phyloP scores from a whole-genome alignment of 1,284 basidiomycete species.

The Somion occarium region DNA sequence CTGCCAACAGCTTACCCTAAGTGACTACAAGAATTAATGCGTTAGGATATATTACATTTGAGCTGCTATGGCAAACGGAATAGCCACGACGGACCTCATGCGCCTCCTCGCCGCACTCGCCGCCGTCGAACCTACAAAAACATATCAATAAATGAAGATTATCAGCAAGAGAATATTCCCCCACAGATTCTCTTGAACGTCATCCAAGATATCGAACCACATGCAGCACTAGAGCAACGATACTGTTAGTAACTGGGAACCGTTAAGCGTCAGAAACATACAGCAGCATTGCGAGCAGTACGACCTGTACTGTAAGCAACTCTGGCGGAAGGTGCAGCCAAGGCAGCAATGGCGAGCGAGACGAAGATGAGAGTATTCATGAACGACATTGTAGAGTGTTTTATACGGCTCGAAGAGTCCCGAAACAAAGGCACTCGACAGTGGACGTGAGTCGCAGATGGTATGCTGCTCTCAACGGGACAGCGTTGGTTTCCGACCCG shows the following conservation, averaged over 20 bases:
- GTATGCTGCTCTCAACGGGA: neutral
- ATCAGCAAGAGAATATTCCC: neutral
- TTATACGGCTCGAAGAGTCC: neutral
- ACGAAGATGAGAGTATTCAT: conserved; percentile 2
- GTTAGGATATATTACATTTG: conserved; percentile 1
- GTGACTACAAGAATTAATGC: conserved; percentile 11
- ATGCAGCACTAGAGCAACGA: conserved; percentile 17
- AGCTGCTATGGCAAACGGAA: too few species aligned
- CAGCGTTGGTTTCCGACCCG: neutral
- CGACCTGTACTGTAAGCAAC: conserved; percentile 1
- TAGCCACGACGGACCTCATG: conserved; percentile 18
- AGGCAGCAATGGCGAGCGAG: neutral
- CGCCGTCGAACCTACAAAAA: conserved; percentile 18
- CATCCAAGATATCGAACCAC: conserved; percentile 22
- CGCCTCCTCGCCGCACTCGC: conserved; percentile 19
- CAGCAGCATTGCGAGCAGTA: conserved; percentile 6
- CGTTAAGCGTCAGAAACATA: too few species aligned
- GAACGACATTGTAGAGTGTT: neutral
- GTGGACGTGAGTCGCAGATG: neutral
- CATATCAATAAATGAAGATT: neutral
- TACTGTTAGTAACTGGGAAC: too few species aligned
- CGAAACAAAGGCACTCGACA: neutral
- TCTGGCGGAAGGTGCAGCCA: conserved; percentile 1
- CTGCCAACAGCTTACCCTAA: conserved; percentile 14
- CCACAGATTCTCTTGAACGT: conserved; percentile 18